Evolutionary conservation across 495 filamentous ascomycete genomes (phyloP).

Genomic region (Penicillium robsamsonii): DNA sequence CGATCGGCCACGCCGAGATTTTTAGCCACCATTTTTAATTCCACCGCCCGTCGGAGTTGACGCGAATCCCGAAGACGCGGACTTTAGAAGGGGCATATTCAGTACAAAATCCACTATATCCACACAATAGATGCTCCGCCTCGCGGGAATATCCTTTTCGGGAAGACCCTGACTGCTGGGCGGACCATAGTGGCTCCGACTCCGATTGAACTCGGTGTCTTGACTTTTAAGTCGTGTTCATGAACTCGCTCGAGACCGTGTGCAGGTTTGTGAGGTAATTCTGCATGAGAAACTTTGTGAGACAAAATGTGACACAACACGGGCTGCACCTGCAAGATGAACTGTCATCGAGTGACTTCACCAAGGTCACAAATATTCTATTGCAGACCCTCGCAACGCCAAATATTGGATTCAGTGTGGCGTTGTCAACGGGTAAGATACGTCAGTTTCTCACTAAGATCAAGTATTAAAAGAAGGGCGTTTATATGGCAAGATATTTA

Average conservation of each 20-base stretch:
- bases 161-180: not conserved
- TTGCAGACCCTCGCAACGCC: not conserved
- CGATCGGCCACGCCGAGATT: constrained; percentile 2
- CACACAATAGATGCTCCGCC: not conserved
- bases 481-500: constrained; percentile 13
- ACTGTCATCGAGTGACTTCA: not conserved
- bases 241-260: not conserved
- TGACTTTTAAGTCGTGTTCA: not conserved
- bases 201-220: not conserved
- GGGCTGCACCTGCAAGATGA: not conserved
- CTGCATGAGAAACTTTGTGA: not conserved
- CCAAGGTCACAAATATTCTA: not conserved
- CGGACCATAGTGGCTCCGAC: not conserved
- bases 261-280: not conserved
- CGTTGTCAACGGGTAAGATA: no score
- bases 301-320: not conserved
- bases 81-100: not conserved
- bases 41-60: not conserved
- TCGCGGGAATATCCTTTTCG: not conserved
- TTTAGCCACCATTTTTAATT: not conserved
- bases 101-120: not conserved
- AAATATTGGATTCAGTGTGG: not conserved
- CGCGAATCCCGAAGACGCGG: not conserved
- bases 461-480: not conserved
- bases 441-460: not conserved